Base-by-base conservation (phyloP, 2,329 filamentous ascomycete genomes). In the Epichloe hybrida region DNA sequence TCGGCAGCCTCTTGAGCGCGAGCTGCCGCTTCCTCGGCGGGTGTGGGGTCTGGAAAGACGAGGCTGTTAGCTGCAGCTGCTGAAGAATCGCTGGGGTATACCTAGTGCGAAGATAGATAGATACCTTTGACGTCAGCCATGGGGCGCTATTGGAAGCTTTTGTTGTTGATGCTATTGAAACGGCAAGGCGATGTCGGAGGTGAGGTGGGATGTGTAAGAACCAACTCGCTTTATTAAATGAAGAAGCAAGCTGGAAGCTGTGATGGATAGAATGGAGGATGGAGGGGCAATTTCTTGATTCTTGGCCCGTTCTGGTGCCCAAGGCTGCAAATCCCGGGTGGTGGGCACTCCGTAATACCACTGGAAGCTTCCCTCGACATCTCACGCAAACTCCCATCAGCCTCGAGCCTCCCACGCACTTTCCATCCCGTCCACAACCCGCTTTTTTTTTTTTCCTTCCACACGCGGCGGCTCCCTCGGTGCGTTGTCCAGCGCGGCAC, bases 1-100 rank as follows among this genome's bases (percentile, higher is more conserved):
- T 98, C 93, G 60, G 83, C 85, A 51, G 79, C 75, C 72, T 98
- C 89, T 65, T 84, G 83, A 54, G 81, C 83, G 57, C 72, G 74
- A 52, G 77, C 74, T 20, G 78, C 78, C 11, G 75, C 80, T 57
- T 75, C 71, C 56, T 80, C 74, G 55, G 76, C 79, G 53, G 75
- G 69, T 21, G 72, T 74, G 50, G 66, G 71, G 61, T 83, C 79
- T 76, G 59, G 6, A 7, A 6, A 37, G n/a, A 34, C 21, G 37
- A 47, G 11, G 11, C 2, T 21, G 46, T 53, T 15, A 55, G 52
- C 46, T 48, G n/a, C 21, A 23, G 23, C 3, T 5, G 15, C n/a
- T 9, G 12, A 21, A 35, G 27, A 13, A 34, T 12, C 20, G 35
- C 20, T 1, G 38, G 13, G 21, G 38, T 5, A 31, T 31, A 31